Conservation (phyloP, 768 basidiomycete genomes). For the Tylopilus plumbeoviolaceoides region DNA sequence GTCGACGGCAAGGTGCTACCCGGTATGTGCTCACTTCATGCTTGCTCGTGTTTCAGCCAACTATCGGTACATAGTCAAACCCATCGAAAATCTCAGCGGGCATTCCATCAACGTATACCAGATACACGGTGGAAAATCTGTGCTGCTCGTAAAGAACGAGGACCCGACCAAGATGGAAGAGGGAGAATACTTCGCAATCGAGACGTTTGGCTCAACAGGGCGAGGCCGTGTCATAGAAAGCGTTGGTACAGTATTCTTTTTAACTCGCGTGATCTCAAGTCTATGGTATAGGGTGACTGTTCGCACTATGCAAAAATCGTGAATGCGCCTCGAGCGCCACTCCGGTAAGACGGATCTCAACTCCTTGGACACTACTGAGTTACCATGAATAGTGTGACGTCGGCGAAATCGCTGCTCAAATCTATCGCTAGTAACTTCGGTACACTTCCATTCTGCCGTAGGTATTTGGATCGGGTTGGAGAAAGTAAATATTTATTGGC, state of each 20-base stretch:
- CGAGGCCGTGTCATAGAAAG: constrained; percentile 82
- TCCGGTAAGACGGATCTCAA: constrained; percentile 50
- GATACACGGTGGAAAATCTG: constrained; percentile 93
- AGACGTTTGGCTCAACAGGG: constrained; percentile 98
- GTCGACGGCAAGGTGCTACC: constrained; percentile 79
- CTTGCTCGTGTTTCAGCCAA: background rate
- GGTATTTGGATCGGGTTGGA: constrained; percentile 90
- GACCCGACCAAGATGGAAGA: constrained; percentile 98
- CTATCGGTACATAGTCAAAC: constrained; percentile 61
- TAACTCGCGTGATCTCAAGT: background rate
- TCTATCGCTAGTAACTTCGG: constrained; percentile 92
- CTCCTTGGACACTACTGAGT: background rate
- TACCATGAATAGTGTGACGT: constrained; percentile 56
- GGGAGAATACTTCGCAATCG: constrained; percentile 98
- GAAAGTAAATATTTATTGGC: constrained; percentile 93
- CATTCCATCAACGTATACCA: constrained; percentile 89
- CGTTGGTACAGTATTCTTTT: constrained; percentile 36
- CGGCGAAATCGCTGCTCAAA: constrained; percentile 81
- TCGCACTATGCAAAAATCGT: constrained; percentile 85
- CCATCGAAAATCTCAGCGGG: constrained; percentile 91
- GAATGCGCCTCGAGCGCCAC: constrained; percentile 66
- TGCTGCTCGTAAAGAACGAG: constrained; percentile 82
- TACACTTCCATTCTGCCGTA: constrained; percentile 90
- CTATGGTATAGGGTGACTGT: constrained; percentile 66
- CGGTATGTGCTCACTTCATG: constrained; percentile 40